phyloP scores from a whole-genome alignment of 2,329 filamentous ascomycete genomes.

The Pseudodiploospora longispora region DNA sequence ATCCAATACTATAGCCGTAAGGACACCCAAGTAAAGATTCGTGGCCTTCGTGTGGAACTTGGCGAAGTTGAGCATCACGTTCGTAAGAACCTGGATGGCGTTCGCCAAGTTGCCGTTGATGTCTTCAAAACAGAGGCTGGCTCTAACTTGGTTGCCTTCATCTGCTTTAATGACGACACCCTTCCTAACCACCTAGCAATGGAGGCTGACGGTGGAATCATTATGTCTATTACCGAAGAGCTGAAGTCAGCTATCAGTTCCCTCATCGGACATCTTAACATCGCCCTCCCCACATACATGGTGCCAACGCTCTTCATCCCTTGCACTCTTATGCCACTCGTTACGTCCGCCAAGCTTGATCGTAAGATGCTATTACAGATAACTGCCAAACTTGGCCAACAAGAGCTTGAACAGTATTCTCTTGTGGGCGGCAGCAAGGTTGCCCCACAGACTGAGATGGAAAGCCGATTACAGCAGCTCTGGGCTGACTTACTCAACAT shows the following conservation, averaged over 20 bases:
- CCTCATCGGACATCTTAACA: neutral
- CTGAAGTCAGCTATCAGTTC: neutral
- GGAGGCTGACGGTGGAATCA: neutral
- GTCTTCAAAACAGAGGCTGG: conserved; percentile 1
- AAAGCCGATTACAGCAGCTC: conserved; percentile 1
- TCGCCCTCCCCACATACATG: conserved; percentile 2
- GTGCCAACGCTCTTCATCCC: neutral
- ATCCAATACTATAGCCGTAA: neutral
- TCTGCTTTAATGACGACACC: conserved; percentile 1
- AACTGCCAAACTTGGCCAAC: neutral
- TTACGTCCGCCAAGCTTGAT: conserved; percentile 4
- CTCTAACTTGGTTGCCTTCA: conserved; percentile 2
- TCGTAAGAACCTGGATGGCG: neutral
- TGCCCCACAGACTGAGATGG: conserved; percentile 5
- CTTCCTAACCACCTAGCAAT: neutral
- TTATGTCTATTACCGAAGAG: conserved; percentile 1
- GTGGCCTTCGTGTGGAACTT: conserved; percentile 3
- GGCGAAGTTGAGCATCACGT: conserved; percentile 9
- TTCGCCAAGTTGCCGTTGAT: conserved; percentile 5
- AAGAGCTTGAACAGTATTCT: conserved; percentile 4
- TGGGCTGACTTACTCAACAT: conserved; percentile 8
- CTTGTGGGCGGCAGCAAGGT: conserved; percentile 1
- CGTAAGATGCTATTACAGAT: conserved; percentile 3
- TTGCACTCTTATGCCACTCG: neutral
- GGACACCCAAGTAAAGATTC: conserved; percentile 3